These are phyloP conservation scores for Biscutella laevigata DNA, from an alignment of 441 rosid species.

Conservation along the genomic window DNA sequence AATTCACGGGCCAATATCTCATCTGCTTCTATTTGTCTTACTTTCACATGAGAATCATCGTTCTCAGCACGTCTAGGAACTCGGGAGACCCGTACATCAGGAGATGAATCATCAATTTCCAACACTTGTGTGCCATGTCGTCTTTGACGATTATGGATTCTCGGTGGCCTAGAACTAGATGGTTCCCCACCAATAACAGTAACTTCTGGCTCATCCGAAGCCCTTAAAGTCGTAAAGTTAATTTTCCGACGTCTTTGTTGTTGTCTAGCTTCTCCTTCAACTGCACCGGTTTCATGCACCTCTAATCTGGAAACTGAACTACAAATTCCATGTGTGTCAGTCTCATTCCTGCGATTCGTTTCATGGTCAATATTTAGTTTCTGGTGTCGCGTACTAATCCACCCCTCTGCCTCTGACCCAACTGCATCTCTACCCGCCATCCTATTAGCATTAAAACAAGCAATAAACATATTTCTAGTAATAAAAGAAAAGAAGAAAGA, in stretches of 20 bases:
- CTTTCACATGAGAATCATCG: slow-evolving; percentile 42
- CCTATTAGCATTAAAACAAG: slow-evolving; percentile 16
- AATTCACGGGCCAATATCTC: slow-evolving; percentile 79
- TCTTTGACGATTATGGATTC: slow-evolving; percentile 29
- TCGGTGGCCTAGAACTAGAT: slow-evolving; percentile 45
- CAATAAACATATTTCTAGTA: slow-evolving; percentile 1
- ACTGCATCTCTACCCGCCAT: slow-evolving; percentile 25
- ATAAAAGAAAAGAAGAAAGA: not conserved
- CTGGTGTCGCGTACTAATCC: slow-evolving; percentile 48
- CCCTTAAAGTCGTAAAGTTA: slow-evolving; percentile 31
- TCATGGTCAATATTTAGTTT: slow-evolving; percentile 20
- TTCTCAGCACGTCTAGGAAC: slow-evolving; percentile 25
- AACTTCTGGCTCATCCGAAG: slow-evolving; percentile 36
- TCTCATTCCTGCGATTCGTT: slow-evolving; percentile 23
- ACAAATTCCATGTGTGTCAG: slow-evolving; percentile 23
- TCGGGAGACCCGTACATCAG: slow-evolving; percentile 28
- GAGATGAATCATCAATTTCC: slow-evolving; percentile 40
- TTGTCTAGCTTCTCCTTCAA: slow-evolving; percentile 30
- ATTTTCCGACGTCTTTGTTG: slow-evolving; percentile 40
- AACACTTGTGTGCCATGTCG: slow-evolving; percentile 27
- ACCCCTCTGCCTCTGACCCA: slow-evolving; percentile 30
- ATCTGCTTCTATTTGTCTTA: slow-evolving; percentile 81
- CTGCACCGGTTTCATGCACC: slow-evolving; percentile 23
- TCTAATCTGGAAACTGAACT: slow-evolving; percentile 27
- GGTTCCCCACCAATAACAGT: slow-evolving; percentile 41